Evolutionary conservation across 164 flowering plant genomes (phyloP), one percentile per base, ranked within the genome.

Genomic region (Platanus orientalis): DNA sequence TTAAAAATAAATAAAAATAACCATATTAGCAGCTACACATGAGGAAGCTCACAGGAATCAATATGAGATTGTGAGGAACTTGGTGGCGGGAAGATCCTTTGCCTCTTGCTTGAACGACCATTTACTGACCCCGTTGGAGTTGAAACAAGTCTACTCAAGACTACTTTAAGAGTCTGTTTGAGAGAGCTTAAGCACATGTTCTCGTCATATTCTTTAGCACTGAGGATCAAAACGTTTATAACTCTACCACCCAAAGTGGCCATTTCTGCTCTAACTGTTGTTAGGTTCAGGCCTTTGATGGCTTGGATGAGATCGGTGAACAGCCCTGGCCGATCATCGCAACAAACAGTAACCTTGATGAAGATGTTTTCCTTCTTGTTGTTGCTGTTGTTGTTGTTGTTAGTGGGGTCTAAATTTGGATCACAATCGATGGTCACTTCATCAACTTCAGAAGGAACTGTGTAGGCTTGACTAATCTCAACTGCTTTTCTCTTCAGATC

Each of bases 291-390:
- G 52, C 80, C 80, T 42, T 82, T 79, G 14, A 92, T 66, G 7
- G 85, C 88, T 23, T 69, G 50, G 25, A 64, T 81, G 28, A 90
- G 72, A 73, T 90, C 96, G 0, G 70, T 19, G 23, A 81, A 73
- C 54, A 90, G 57, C 26, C 86, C 92, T 0, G 90, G 87, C 53
- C 91, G 77, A 56, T 92, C 96, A 0, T 86, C 95, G 64, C 96
- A 92, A 75, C 93, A 82, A 10, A 92, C 34, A 0, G 90, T 78
- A 21, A 81, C 98, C 61, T 75, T 83, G 27, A 92, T 75, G 70
- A 77, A 68, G 40, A 62, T n/a, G 17, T n/a, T 30, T 9, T 63
- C 58, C 23, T 64, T 65, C 62, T 54, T 36, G 11, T 21, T 51
- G 50, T 7, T 49, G 25, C 24, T 44, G 60, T 44, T 20, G 25